Conservation (phyloP, 2,329 filamentous ascomycete species). For the Aspergillus spinulosporus region DNA sequence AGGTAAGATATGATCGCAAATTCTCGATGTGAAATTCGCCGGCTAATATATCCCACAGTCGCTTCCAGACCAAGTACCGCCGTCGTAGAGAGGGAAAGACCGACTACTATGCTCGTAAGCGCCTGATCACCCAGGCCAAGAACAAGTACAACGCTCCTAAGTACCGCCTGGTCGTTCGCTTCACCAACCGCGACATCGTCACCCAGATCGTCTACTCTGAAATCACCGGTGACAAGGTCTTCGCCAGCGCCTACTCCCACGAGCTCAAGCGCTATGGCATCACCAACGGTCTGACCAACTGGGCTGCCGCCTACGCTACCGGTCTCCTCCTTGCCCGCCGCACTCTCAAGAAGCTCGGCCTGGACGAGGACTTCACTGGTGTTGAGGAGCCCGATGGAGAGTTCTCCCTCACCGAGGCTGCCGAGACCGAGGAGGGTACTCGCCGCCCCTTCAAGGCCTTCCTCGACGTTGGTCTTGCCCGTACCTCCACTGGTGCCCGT, state of each 20-base stretch:
- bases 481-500: conserved; percentile 97
- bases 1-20: conserved; percentile 64
- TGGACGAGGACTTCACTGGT: conserved; percentile 89
- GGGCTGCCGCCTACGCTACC: conserved; percentile 94
- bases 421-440: conserved; percentile 79
- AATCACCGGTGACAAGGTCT: conserved; percentile 97
- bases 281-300: conserved; percentile 99
- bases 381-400: conserved; percentile 97
- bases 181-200: conserved; percentile 99
- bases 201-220: conserved; percentile 96
- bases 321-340: conserved; percentile 97
- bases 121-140: conserved; percentile 99
- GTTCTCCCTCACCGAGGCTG: conserved; percentile 91
- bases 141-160: conserved; percentile 99
- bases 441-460: conserved; percentile 99
- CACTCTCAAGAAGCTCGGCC: conserved; percentile 92
- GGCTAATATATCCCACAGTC: conserved; percentile 55
- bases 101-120: conserved; percentile 99
- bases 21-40: neutral
- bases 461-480: conserved; percentile 95
- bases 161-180: conserved; percentile 98
- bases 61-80: conserved; percentile 99
- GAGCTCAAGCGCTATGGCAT: conserved; percentile 98
- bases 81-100: conserved; percentile 95
- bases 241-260: conserved; percentile 88